Evolutionary conservation across 768 basidiomycete genomes (phyloP), one percentile per base, ranked within the genome.

Genomic region (Amanita pallidorosea): DNA sequence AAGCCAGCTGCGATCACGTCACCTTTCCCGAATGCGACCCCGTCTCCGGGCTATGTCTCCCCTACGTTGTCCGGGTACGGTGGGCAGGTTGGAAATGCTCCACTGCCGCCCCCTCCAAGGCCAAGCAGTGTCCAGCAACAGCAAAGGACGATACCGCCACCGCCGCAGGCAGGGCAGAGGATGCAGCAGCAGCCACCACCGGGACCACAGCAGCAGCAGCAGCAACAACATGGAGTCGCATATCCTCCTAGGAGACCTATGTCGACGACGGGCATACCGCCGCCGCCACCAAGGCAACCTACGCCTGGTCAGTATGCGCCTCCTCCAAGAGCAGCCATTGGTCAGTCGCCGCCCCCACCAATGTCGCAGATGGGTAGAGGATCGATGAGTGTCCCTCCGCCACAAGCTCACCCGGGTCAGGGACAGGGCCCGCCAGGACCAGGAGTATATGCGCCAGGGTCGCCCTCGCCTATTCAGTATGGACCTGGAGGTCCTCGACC

Each of bases 1-100:
- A 88, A 86, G 58, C 83, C 78, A 2, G 70, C 74, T 6, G 78
- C 93, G 2, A 94, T 97, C 58, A 81, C 82, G 7, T 77, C 89
- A 7, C 94, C 94, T 0, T 96, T 98, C 80, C 88, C 92, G 7
- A 85, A 87, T 57, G 71, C 76, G 5, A 59, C 68, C 5, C 56
- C 64, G 12, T 63, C 72, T 11, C 77, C 82, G 4, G 73, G 70
- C 4, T 69, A 63, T 52, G 69, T 69, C 5, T 68, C 68, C 40
- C 68, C 73, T n/a, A 67, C 77, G 15, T 77, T 77, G 0, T 77
- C 71, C 53, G 55, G 63, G 35, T 64, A 62, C 5, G 72, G 71
- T 13, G 69, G 68, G 9, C 72, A 74, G 47, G 68, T 70, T 7
- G 49, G n/a, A 29, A 68, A 71, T 15, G 36, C 23, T 17, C 37